Evolutionary conservation across 73 alveolate genomes (phyloP).

Genomic region (Stentor coeruleus): DNA sequence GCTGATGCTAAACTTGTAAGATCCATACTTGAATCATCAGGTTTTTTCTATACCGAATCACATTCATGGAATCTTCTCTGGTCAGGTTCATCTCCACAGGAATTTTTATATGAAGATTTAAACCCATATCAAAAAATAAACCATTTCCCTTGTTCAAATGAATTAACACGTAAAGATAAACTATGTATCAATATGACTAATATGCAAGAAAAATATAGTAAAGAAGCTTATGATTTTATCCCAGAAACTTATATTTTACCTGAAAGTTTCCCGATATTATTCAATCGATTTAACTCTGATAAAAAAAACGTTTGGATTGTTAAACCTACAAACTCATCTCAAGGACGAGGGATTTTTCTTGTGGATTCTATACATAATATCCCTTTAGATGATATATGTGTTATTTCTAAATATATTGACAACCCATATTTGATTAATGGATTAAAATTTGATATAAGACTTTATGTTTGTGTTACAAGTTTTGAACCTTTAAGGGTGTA

Average conservation of each 20-base stretch:
- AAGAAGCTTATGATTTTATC: slow-evolving; percentile 49
- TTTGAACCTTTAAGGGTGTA: slow-evolving; percentile 85
- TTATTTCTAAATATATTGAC: slow-evolving; percentile 65
- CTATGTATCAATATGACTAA: slow-evolving; percentile 57
- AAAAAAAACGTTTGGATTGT: slow-evolving; percentile 53
- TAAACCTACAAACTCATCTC: slow-evolving; percentile 72
- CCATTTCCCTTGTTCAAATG: slow-evolving; percentile 73
- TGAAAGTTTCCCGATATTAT: slow-evolving; percentile 50
- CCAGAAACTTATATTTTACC: slow-evolving; percentile 77
- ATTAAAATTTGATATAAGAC: slow-evolving; percentile 82
- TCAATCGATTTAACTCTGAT: slow-evolving; percentile 40
- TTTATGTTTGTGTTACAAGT: slow-evolving; percentile 83
- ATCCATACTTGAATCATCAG: slow-evolving; percentile 22
- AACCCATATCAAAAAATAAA: slow-evolving; percentile 63
- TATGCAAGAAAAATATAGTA: slow-evolving; percentile 65
- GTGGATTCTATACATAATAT: slow-evolving; percentile 72
- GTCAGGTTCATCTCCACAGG: slow-evolving; percentile 57
- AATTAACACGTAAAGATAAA: slow-evolving; percentile 72
- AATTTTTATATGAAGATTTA: slow-evolving; percentile 54
- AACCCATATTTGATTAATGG: slow-evolving; percentile 86
- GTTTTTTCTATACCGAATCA: slow-evolving; percentile 20
- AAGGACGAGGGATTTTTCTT: slow-evolving; percentile 77
- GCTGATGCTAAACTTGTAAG: slow-evolving; percentile 32
- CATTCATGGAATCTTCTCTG: slow-evolving; percentile 59
- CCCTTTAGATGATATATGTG: slow-evolving; percentile 66